phyloP scores from a whole-genome alignment of 768 basidiomycete genomes.

The Phlebiopsis flavidoalba region DNA sequence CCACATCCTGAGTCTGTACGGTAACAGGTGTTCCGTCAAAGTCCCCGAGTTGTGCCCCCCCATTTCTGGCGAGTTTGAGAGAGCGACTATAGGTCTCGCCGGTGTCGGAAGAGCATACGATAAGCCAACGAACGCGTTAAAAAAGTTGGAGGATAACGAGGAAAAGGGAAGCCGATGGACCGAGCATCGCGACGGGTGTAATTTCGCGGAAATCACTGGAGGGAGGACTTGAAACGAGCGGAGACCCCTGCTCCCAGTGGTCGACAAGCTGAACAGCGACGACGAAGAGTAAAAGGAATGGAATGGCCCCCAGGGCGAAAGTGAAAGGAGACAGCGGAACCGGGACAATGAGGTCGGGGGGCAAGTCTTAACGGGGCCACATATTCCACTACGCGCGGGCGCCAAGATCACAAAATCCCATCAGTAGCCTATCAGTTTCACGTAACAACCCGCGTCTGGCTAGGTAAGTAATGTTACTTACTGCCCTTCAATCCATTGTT shows the following conservation, averaged over 20 bases:
- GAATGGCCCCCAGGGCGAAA: conserved; percentile 31
- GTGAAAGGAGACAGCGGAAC: conserved; percentile 12
- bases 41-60: no score
- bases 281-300: conserved; percentile 20
- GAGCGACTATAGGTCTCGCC: conserved; percentile 1
- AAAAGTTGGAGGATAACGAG: conserved; percentile 20
- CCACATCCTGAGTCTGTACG: conserved; percentile 29
- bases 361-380: conserved; percentile 10
- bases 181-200: conserved; percentile 23
- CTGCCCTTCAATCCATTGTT: neutral
- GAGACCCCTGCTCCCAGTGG: conserved; percentile 37
- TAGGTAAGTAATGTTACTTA: neutral
- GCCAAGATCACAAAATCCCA: neutral
- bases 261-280: conserved; percentile 20
- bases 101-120: conserved; percentile 25
- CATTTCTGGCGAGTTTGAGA: conserved; percentile 16
- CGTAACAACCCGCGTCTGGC: conserved; percentile 1
- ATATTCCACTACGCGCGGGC: neutral
- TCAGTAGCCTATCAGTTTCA: conserved; percentile 2
- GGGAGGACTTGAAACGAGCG: conserved; percentile 19
- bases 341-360: conserved; percentile 14
- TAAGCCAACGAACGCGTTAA: conserved; percentile 19
- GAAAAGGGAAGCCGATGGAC: conserved; percentile 16
- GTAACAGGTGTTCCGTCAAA: conserved; percentile 29
- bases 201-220: conserved; percentile 13